Conservation (phyloP, 164 flowering plant genomes). For the Kingdonia uniflora region DNA sequence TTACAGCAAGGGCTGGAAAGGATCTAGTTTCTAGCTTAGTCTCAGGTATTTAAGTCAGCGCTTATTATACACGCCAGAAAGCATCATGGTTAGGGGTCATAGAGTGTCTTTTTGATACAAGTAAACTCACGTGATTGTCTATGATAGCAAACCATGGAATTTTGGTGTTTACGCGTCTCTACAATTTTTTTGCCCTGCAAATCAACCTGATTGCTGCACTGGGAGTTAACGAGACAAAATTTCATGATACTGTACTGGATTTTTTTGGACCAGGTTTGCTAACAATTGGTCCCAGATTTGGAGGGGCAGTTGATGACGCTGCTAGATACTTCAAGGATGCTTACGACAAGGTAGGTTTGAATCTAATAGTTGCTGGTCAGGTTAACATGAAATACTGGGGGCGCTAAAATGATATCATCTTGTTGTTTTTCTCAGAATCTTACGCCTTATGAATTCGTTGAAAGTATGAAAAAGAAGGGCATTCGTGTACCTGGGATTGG, state of each 20-base stretch:
- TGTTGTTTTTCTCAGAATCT: slow-evolving; percentile 44
- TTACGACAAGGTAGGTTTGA: slow-evolving; percentile 57
- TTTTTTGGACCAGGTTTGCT: slow-evolving; percentile 63
- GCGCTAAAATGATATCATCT: background rate
- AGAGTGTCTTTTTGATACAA: no score
- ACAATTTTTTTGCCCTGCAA: no score
- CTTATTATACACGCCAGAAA: no score
- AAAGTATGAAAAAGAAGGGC: slow-evolving; percentile 95
- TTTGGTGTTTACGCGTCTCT: no score
- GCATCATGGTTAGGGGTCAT: no score
- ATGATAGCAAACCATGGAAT: no score
- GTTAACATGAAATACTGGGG: background rate
- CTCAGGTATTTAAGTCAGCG: slow-evolving; percentile 52
- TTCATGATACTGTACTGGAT: no score
- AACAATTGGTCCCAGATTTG: slow-evolving; percentile 97
- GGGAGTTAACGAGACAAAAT: no score
- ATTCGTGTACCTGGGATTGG: slow-evolving; percentile 99
- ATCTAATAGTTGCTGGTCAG: background rate
- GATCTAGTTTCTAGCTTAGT: slow-evolving; percentile 96
- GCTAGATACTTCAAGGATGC: slow-evolving; percentile 98
- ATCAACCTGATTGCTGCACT: no score
- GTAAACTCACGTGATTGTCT: no score
- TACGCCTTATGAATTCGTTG: slow-evolving; percentile 87
- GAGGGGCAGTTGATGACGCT: slow-evolving; percentile 99
- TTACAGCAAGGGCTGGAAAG: slow-evolving; percentile 97